Evolutionary conservation across 1,139 yeast species (phyloP).

Genomic region (Yamadazyma songkhlaensis): DNA sequence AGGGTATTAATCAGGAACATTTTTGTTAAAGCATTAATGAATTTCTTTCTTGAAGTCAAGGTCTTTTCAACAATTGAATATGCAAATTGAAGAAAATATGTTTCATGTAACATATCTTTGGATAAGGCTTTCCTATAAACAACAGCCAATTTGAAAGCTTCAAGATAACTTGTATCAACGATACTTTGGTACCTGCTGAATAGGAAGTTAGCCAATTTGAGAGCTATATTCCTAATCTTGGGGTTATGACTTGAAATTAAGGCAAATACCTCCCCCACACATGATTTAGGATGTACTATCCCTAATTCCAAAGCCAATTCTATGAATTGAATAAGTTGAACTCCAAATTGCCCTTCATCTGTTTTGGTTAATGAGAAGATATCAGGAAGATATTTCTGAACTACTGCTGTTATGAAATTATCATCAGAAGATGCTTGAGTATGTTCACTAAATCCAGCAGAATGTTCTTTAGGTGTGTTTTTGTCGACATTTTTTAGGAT

Average conservation of each 20-base stretch:
- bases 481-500: constrained; percentile 1
- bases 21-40: constrained; percentile 30
- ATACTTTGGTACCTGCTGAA: constrained; percentile 69
- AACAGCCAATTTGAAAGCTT: constrained; percentile 60
- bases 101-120: constrained; percentile 17
- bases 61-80: constrained; percentile 43
- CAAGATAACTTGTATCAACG: constrained; percentile 60
- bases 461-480: not conserved
- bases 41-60: constrained; percentile 45
- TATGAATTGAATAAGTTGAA: constrained; percentile 51
- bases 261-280: constrained; percentile 70
- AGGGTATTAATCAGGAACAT: constrained; percentile 16
- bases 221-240: constrained; percentile 47
- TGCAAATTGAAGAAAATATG: constrained; percentile 25
- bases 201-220: constrained; percentile 50
- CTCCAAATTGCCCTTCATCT: constrained; percentile 42
- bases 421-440: constrained; percentile 50
- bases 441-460: constrained; percentile 44
- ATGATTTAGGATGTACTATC: constrained; percentile 68
- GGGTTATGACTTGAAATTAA: constrained; percentile 53
- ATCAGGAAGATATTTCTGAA: constrained; percentile 55
- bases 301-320: constrained; percentile 60
- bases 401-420: constrained; percentile 70
- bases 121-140: constrained; percentile 35
- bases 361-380: constrained; percentile 49